Base-by-base conservation (phyloP, 139 green algal species). In the Zygnema circumcarinatum region DNA sequence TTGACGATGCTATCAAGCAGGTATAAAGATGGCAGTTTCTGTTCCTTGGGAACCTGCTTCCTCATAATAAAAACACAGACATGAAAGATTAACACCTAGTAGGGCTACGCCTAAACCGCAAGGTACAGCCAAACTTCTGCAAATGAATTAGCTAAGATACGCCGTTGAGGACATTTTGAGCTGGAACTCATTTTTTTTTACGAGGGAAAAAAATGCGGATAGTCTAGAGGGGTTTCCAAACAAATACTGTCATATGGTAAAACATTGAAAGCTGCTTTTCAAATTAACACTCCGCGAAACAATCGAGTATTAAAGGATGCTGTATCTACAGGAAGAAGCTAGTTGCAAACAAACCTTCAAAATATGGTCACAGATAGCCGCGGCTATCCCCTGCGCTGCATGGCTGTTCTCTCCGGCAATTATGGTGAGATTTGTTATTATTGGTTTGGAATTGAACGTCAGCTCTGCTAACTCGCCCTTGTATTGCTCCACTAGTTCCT, bases 1-100 rank as follows among this genome's bases (percentile, higher is more conserved):
- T 97, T 97, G 29, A 92, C 85, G 38, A 97, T 96, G 84, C 91
- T 95, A 74, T 97, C 94, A 3, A 97, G 35, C 29, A 97, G 87
- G 87, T 97, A 97, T 0, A 97, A 89, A 1, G 89, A 90, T 1
- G 92, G 93, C 54, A 97, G 91, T 92, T 97, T 96, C 1, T 88
- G 79, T 2, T 90, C 85, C 21, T 20, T 31, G 0, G 76, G 75
- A 41, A 87, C 84, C 84, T 89, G 84, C 32, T 52, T 68, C 69
- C 16, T 52, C 35, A 78, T 16, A 22, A 78, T 78, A 29, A 33
- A n/a, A n/a, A n/a, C n/a, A n/a, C n/a, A n/a, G n/a, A n/a, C n/a
- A n/a, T n/a, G n/a, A n/a, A n/a, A n/a, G n/a, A n/a, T n/a, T n/a
- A n/a, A n/a, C n/a, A n/a, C n/a, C n/a, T n/a, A n/a, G n/a, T n/a